Percentiles rank a stretch among this genome's conserved stretches.
Evolutionary conservation across 495 filamentous ascomycete species (phyloP).

Genomic region (Penicillium cosmopolitanum): DNA sequence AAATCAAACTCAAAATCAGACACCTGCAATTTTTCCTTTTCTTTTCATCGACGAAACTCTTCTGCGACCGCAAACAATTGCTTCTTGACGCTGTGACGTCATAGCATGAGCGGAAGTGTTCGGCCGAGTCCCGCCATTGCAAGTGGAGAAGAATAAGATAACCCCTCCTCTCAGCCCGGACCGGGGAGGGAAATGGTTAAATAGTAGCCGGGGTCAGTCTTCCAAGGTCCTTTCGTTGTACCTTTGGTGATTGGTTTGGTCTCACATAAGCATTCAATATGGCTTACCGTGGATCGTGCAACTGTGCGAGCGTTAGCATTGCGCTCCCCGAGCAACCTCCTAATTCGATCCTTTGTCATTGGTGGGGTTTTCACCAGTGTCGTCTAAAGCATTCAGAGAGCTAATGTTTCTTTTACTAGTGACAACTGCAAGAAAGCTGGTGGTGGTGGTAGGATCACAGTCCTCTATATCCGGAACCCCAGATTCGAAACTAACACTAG

Average conservation of each 20-base stretch:
- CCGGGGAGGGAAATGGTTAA: background rate
- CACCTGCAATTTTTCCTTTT: background rate
- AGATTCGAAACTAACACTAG: background rate
- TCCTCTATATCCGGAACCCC: background rate
- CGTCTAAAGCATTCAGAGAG: background rate
- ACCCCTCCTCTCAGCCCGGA: background rate
- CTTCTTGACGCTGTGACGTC: background rate
- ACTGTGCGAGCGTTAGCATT: slow-evolving; percentile 32
- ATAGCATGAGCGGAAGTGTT: background rate
- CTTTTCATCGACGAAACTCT: background rate
- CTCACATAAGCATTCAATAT: slow-evolving; percentile 15
- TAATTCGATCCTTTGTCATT: slow-evolving; percentile 28
- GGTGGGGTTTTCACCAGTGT: slow-evolving; percentile 15
- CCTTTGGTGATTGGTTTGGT: background rate
- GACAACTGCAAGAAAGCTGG: slow-evolving; percentile 29
- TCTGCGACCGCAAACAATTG: background rate
- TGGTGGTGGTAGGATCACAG: slow-evolving; percentile 23
- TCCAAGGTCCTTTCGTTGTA: slow-evolving; percentile 6
- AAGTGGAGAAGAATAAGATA: background rate
- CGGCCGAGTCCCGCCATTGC: background rate
- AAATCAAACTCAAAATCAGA: too few species aligned
- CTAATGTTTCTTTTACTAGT: slow-evolving; percentile 7
- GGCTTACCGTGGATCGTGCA: slow-evolving; percentile 36
- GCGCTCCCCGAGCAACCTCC: slow-evolving; percentile 30
- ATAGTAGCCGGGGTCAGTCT: background rate